Evolutionary conservation across 202 grass and related monocot species (phyloP), one percentile per base, ranked within the genome.

Genomic region (Zoysia matrella): DNA sequence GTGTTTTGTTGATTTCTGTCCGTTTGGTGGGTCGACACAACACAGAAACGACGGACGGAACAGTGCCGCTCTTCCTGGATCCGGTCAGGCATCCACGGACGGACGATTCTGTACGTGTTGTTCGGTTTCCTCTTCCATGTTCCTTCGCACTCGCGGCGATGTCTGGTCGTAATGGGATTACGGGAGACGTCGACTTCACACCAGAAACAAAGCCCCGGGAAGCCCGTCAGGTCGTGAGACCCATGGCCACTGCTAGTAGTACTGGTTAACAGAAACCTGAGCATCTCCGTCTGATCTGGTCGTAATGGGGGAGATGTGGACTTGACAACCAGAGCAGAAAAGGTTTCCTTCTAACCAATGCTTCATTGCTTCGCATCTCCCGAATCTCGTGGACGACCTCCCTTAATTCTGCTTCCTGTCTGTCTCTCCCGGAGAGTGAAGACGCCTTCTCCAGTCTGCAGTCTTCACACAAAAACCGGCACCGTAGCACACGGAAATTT

Each of bases 81-180:
- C 22, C 22, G 22, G 22, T 22, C 22, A 9, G 0, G 60, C 4
- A 66, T 74, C 69, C 67, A 3, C 18, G 68, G 22, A 11, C 1
- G 63, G 52, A 75, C 86, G 80, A 83, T 83, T n/a, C 1, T 62
- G 86, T 83, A 79, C 75, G n/a, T 18, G n/a, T 3, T 22, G n/a
- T 48, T 64, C 22, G 43, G n/a, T 61, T 66, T 22, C 61, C 69
- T 80, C 43, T 58, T 72, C 66, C 22, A 22, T 22, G 22, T 22
- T 22, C 22, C 22, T 22, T 22, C 22, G 22, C 22, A 22, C 22
- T 22, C 22, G 22, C 22, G 53, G 73, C 73, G 47, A 2, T 48
- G 65, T 63, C 47, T 53, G 65, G 73, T 62, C 55, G 55, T 36
- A 11, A 45, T 7, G 14, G 22, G 22, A 22, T 22, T 22, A 22